phyloP scores from a whole-genome alignment of 805 yeast species.

The Metschnikowia gelsemii region DNA sequence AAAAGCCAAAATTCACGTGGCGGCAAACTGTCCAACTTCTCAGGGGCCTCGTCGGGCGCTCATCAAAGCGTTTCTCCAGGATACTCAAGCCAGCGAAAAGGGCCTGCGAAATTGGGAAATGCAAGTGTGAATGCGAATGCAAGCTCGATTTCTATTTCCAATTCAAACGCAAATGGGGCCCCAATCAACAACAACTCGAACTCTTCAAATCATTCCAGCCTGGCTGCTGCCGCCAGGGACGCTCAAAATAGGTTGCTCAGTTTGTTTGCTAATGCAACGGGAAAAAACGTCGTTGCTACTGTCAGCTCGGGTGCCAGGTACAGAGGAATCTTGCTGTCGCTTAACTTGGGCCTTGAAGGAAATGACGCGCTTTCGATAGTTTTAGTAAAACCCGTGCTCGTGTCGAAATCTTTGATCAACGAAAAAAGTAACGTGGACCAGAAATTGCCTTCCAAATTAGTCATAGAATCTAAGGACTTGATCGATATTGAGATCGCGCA shows the following conservation, averaged over 20 bases:
- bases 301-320: conserved; percentile 60
- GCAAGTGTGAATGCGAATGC: neutral
- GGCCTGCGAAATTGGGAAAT: neutral
- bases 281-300: conserved; percentile 57
- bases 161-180: neutral
- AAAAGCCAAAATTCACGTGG: conserved; percentile 14
- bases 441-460: conserved; percentile 45
- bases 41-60: neutral
- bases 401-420: conserved; percentile 25
- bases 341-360: conserved; percentile 34
- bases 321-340: conserved; percentile 57
- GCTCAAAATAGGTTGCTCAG: conserved; percentile 9
- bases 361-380: conserved; percentile 54
- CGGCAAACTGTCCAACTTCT: conserved; percentile 9
- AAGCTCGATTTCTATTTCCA: too few relatives aligned
- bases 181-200: too few relatives aligned
- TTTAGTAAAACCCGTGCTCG: conserved; percentile 49
- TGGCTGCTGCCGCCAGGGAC: neutral
- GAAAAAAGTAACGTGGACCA: conserved; percentile 30
- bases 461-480: conserved; percentile 51
- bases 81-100: conserved; percentile 7
- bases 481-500: conserved; percentile 47
- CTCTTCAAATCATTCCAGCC: too few relatives aligned
- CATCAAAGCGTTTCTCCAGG: conserved; percentile 1
- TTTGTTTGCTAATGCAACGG: conserved; percentile 30